Evolutionary conservation across 805 yeast species (phyloP).

Genomic region (Kodamaea hsintzibuensis): DNA sequence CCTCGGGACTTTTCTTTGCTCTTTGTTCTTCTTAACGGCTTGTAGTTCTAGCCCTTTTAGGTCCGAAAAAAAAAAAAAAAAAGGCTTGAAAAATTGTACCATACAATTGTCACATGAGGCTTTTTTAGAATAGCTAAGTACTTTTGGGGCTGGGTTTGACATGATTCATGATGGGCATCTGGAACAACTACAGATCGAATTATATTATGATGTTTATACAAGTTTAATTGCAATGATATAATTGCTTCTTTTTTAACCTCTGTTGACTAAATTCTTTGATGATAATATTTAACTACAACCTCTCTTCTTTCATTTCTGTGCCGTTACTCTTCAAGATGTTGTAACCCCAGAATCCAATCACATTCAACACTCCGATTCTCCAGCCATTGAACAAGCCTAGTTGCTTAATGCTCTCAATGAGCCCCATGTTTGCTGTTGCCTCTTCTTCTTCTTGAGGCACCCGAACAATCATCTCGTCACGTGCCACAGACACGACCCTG

Average conservation of each 20-base stretch:
- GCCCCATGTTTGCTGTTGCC: slow-evolving; percentile 33
- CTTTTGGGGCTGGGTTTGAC: too few species aligned
- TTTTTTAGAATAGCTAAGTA: too few species aligned
- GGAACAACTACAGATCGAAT: too few species aligned
- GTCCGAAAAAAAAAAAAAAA: too few species aligned
- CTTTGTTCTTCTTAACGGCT: background rate
- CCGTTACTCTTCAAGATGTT: slow-evolving; percentile 55
- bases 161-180: too few species aligned
- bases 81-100: too few species aligned
- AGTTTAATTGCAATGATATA: background rate
- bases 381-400: slow-evolving; percentile 76
- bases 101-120: too few species aligned
- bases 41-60: background rate
- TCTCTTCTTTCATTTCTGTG: slow-evolving; percentile 35
- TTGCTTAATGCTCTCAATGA: slow-evolving; percentile 24
- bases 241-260: background rate
- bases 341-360: slow-evolving; percentile 82
- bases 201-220: too few species aligned
- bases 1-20: background rate
- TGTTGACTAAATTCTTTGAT: too few species aligned
- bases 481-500: slow-evolving; percentile 45
- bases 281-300: too few species aligned
- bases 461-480: slow-evolving; percentile 56
- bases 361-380: slow-evolving; percentile 80
- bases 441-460: slow-evolving; percentile 36